Evolutionary conservation across 371 early-diverging fungal genomes (phyloP).

Genomic region (Fennellomyces sp.): DNA sequence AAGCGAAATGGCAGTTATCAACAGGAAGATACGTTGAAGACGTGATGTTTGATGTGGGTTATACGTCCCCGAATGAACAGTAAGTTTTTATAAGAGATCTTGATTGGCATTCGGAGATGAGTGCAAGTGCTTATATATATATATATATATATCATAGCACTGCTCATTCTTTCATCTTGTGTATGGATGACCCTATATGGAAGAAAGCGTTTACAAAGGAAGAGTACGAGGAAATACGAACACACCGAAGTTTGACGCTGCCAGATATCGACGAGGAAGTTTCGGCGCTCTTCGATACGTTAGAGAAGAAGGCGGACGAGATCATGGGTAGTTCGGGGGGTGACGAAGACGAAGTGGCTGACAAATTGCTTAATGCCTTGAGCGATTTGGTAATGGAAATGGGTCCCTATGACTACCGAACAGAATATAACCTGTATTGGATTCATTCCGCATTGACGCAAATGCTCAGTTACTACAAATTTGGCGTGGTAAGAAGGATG

Average conservation of each 20-base stretch:
- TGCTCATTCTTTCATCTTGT: not conserved
- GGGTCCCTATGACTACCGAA: slow-evolving; percentile 1
- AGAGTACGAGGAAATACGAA: not conserved
- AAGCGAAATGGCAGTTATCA: not conserved
- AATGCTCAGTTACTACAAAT: not conserved
- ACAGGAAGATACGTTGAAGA: not conserved
- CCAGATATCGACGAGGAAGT: not conserved
- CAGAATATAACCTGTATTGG: not conserved
- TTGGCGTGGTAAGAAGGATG: not conserved
- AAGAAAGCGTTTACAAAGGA: not conserved
- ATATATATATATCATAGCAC: not conserved
- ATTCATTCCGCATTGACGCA: not conserved
- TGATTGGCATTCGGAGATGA: not conserved
- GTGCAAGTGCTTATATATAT: not conserved
- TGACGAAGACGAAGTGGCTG: not conserved
- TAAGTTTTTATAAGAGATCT: not conserved
- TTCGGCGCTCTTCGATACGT: not conserved
- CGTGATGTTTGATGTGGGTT: slow-evolving; percentile 1
- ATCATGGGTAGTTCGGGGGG: not conserved
- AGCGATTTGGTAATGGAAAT: not conserved
- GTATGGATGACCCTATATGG: not conserved
- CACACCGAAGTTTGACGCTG: not conserved
- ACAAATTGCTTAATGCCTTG: not conserved
- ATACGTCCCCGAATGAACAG: not conserved
- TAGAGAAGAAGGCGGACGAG: not conserved